Evolutionary conservation across 1,139 yeast genomes (phyloP).

Genomic region (Scheffersomyces quercinus): DNA sequence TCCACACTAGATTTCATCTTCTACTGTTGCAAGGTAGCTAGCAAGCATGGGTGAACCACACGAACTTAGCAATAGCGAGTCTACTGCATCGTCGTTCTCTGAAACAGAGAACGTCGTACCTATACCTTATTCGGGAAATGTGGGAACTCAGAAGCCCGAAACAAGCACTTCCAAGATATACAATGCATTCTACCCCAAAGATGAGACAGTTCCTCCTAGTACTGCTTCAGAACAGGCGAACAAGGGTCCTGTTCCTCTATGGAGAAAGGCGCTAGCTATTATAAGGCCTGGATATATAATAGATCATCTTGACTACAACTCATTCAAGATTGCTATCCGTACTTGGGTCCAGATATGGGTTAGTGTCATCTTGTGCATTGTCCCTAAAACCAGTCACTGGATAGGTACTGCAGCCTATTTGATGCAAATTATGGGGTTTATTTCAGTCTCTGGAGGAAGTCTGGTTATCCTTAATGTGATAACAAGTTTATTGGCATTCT

Average conservation of each 20-base stretch:
- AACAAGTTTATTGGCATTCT: slow-evolving; percentile 16
- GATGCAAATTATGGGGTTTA: slow-evolving; percentile 29
- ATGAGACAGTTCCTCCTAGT: no score
- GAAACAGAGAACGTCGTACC: no score
- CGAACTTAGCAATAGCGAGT: no score
- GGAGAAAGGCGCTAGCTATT: slow-evolving; percentile 12
- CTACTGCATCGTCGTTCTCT: no score
- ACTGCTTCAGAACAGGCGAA: no score
- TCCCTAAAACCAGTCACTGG: slow-evolving; percentile 29
- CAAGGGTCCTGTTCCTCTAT: slow-evolving; percentile 3
- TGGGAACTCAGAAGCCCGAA: no score
- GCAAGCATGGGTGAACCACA: no score
- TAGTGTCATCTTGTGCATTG: slow-evolving; percentile 24
- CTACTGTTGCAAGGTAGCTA: no score
- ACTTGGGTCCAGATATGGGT: slow-evolving; percentile 34
- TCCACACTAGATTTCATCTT: no score
- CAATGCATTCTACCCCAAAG: no score
- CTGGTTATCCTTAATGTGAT: slow-evolving; percentile 22
- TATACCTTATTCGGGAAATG: no score
- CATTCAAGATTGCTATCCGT: slow-evolving; percentile 26
- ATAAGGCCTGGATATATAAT: slow-evolving; percentile 27
- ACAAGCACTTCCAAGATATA: no score
- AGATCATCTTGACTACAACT: slow-evolving; percentile 26
- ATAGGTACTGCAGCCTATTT: slow-evolving; percentile 32
- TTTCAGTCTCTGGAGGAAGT: slow-evolving; percentile 29